These are phyloP conservation scores for Dactylonectria estremocensis DNA, from an alignment of 2,329 filamentous ascomycete species.

Conservation along the genomic window DNA sequence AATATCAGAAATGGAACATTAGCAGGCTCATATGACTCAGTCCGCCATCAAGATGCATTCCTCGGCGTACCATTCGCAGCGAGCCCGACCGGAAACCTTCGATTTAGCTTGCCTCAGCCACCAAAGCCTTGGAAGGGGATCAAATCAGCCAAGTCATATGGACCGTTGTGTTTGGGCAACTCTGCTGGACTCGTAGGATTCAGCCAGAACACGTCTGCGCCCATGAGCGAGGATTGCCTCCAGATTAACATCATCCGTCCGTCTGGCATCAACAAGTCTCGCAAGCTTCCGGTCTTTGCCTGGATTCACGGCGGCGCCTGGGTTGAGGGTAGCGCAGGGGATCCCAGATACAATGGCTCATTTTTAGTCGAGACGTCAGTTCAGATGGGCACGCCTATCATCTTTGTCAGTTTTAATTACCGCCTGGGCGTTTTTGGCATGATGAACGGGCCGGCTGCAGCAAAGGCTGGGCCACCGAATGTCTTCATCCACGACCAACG, in stretches of 20 bases:
- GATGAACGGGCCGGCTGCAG: conserved; percentile 56
- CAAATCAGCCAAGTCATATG: too few relatives aligned
- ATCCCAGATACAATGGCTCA: not conserved
- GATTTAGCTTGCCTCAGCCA: not conserved
- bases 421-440: conserved; percentile 62
- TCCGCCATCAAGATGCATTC: conserved; percentile 5
- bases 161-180: too few relatives aligned
- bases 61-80: conserved; percentile 5
- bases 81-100: not conserved
- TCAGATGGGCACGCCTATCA: conserved; percentile 14
- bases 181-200: not conserved
- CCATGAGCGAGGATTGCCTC: conserved; percentile 21
- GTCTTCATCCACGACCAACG: conserved; percentile 53
- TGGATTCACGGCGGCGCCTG: too few relatives aligned
- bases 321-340: conserved; percentile 7
- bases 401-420: conserved; percentile 17
- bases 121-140: too few relatives aligned
- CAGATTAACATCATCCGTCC: conserved; percentile 16
- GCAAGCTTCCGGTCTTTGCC: too few relatives aligned
- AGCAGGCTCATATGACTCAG: not conserved
- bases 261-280: not conserved
- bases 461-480: conserved; percentile 57
- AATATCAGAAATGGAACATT: conserved; percentile 4
- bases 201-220: not conserved
- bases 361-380: conserved; percentile 12